These are phyloP conservation scores for Hymenochaete sp. DNA, from an alignment of 1,284 basidiomycete genomes.

Conservation along the genomic window DNA sequence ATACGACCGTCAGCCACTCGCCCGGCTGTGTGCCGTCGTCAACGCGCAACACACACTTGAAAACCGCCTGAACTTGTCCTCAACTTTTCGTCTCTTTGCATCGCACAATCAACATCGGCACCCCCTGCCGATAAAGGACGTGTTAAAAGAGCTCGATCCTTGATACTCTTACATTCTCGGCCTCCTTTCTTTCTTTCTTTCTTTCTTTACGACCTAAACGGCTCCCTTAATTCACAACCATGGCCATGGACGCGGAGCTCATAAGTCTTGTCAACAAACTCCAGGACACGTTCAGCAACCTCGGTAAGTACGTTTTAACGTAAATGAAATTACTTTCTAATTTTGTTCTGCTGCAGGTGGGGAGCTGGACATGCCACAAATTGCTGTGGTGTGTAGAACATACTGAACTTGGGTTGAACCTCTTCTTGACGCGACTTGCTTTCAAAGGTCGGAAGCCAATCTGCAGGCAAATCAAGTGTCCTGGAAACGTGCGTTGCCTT, in stretches of 20 bases:
- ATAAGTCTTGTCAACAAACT: constrained; percentile 95
- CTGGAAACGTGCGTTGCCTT: constrained; percentile 62
- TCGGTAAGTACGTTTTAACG: constrained; percentile 42
- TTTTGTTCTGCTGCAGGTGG: constrained; percentile 43
- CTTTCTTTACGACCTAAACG: too few species aligned
- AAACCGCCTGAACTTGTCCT: constrained; percentile 9
- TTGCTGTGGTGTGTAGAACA: constrained; percentile 53
- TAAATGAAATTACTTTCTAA: background rate
- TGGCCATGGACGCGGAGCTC: constrained; percentile 82
- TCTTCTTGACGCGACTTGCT: background rate
- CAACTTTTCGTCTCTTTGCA: background rate
- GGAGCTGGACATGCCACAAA: constrained; percentile 80
- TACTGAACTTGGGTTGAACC: background rate
- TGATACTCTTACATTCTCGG: too few species aligned
- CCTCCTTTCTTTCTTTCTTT: too few species aligned
- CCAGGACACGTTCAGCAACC: constrained; percentile 80
- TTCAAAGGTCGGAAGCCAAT: constrained; percentile 73
- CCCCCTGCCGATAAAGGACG: background rate
- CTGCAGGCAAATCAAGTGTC: constrained; percentile 80
- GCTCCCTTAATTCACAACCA: constrained; percentile 4
- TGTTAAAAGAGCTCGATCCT: background rate
- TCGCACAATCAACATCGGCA: background rate
- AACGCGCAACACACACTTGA: constrained; percentile 1
- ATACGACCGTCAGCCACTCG: too few species aligned
- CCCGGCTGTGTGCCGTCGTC: too few species aligned